Evolutionary conservation across 306 rosid genomes (phyloP).

Genomic region (Erythrophleum fordii): DNA sequence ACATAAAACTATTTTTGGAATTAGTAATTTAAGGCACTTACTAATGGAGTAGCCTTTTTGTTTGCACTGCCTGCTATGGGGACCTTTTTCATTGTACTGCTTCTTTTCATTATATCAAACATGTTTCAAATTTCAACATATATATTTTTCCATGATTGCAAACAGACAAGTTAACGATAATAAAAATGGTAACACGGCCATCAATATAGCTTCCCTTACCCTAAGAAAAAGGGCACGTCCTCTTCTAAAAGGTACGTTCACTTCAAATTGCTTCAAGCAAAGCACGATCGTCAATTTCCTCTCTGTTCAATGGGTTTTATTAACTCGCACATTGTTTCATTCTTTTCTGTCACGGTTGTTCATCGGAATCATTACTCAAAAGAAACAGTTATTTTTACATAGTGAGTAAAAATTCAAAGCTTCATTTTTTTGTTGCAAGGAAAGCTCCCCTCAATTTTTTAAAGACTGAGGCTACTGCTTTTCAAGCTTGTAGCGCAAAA

Average conservation of each 20-base stretch:
- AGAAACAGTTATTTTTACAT: background rate
- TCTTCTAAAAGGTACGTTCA: background rate
- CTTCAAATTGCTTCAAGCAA: background rate
- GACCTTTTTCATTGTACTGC: background rate
- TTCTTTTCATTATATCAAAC: slow-evolving; percentile 17
- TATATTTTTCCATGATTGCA: slow-evolving; percentile 29
- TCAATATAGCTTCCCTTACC: slow-evolving; percentile 38
- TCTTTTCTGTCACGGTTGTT: background rate
- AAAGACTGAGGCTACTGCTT: background rate
- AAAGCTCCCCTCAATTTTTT: background rate
- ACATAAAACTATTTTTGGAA: too few relatives aligned
- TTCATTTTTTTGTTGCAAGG: background rate
- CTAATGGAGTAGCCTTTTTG: background rate
- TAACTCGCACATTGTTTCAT: background rate
- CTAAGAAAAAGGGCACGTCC: background rate
- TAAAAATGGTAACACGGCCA: slow-evolving; percentile 23
- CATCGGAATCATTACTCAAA: background rate
- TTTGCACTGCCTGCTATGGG: background rate
- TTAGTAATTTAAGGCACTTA: too few relatives aligned
- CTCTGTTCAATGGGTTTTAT: background rate
- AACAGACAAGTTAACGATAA: slow-evolving; percentile 28
- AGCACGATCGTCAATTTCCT: background rate
- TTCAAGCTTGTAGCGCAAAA: background rate
- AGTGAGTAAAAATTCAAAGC: background rate
- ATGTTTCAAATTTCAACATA: slow-evolving; percentile 19